Conservation (phyloP, 2,329 filamentous ascomycete genomes). For the Pseudodiploospora longispora region DNA sequence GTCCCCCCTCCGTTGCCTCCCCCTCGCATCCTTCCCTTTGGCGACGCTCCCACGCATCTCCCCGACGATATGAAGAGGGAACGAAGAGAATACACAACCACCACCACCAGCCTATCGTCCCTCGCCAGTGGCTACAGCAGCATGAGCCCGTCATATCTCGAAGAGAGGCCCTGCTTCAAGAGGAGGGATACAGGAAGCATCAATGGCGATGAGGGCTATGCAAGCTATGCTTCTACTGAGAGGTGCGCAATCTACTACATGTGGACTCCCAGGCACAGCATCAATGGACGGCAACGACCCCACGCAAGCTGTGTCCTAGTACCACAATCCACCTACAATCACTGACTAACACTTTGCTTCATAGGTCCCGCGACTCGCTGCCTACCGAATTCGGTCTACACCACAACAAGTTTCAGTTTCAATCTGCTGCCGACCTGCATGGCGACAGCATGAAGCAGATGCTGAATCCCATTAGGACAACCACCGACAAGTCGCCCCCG, state of each 20-base stretch:
- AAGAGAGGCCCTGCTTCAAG: slow-evolving; percentile 26
- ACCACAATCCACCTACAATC: too few species aligned
- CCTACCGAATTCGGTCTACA: slow-evolving; percentile 38
- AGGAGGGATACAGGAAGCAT: slow-evolving; percentile 22
- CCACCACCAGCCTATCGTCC: slow-evolving; percentile 15
- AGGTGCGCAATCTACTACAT: slow-evolving; percentile 19
- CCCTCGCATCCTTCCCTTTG: slow-evolving; percentile 30
- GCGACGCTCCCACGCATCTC: slow-evolving; percentile 21
- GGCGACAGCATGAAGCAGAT: slow-evolving; percentile 47
- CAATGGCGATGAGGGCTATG: slow-evolving; percentile 35
- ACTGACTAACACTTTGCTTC: slow-evolving; percentile 4
- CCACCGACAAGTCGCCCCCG: slow-evolving; percentile 37
- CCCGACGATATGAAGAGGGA: slow-evolving; percentile 22
- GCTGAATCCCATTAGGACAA: slow-evolving; percentile 38
- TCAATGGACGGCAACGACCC: neutral
- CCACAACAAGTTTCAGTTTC: slow-evolving; percentile 42
- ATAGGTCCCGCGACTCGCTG: slow-evolving; percentile 34
- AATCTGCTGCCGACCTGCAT: slow-evolving; percentile 37
- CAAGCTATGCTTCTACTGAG: slow-evolving; percentile 33
- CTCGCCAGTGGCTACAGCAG: slow-evolving; percentile 33
- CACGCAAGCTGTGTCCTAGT: too few species aligned
- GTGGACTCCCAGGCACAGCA: neutral
- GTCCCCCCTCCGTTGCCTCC: slow-evolving; percentile 40
- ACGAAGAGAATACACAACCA: slow-evolving; percentile 18
- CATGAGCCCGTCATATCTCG: slow-evolving; percentile 24